Evolutionary conservation across 768 basidiomycete species (phyloP).

Genomic region (Mycena kentingensis): DNA sequence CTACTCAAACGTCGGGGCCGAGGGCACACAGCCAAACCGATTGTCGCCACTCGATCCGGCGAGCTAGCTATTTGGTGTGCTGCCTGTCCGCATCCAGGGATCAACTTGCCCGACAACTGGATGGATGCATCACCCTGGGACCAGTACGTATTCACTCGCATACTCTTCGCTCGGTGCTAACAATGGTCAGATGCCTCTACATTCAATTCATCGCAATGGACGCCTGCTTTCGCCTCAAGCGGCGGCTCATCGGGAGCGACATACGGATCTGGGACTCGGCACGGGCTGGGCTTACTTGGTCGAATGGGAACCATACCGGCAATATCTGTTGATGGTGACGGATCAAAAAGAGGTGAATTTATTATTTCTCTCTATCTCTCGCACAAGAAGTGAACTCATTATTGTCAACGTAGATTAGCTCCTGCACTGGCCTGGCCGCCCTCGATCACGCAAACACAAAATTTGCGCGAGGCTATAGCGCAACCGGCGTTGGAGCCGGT

Average conservation of each 20-base stretch:
- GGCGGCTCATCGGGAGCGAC: conserved; percentile 20
- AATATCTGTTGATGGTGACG: conserved; percentile 5
- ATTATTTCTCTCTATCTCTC: no score
- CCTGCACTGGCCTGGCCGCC: no score
- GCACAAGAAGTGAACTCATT: no score
- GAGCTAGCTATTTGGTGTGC: conserved; percentile 21
- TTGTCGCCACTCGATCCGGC: background rate
- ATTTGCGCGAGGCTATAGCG: no score
- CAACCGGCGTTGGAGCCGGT: no score
- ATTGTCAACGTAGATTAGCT: no score
- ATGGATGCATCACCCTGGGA: conserved; percentile 4
- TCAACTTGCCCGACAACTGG: conserved; percentile 25
- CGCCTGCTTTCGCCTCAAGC: conserved; percentile 24
- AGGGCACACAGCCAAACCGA: background rate
- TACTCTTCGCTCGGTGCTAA: background rate
- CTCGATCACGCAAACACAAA: no score
- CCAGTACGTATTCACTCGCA: background rate
- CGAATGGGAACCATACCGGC: conserved; percentile 7
- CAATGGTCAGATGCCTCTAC: conserved; percentile 16
- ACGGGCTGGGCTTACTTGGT: conserved; percentile 26
- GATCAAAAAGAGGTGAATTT: conserved; percentile 19
- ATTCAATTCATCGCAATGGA: conserved; percentile 17
- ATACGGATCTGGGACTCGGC: conserved; percentile 20
- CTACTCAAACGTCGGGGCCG: conserved; percentile 11
- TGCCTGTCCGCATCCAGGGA: conserved; percentile 20